Base-by-base conservation (phyloP, 257 asterid species). In the Scutellaria galericulata region DNA sequence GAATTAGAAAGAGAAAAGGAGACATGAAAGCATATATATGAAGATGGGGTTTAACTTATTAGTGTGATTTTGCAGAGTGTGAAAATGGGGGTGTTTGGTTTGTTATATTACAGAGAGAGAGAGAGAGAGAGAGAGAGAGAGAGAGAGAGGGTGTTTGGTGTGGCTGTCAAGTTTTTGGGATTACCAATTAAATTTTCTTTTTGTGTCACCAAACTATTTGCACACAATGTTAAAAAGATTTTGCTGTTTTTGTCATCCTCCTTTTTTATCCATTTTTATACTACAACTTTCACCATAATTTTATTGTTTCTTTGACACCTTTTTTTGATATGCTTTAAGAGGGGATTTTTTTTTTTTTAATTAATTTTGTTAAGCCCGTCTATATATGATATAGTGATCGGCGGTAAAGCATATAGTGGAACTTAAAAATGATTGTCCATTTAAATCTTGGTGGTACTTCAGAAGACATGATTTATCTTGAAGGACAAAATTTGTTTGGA, bases 1-100 rank as follows among this genome's bases (percentile, higher is more conserved):
- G 83, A 58, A 78, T 72, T 63, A 82, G 81, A 64, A 73, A 75
- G 77, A 78, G 83, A 69, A 76, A 82, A 63, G 58, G 75, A 82
- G 86, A 78, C 83, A 78, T 75, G 64, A 66, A 74, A 58, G 53
- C 73, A 68, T 62, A 54, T 57, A 51, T 27, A 48, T 52, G 60
- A 31, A 40, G 44, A 58, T 72, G 70, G 4, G 10, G 37, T 7
- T 53, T 11, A 12, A 15, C 22, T 7, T 42, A 14, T 55, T 41
- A 64, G 12, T 46, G 66, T 37, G 45, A 65, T 45, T 77, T 74
- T 41, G 73, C n/a, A 62, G 51, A 35, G 3, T 48, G 46, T 51
- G 51, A 18, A 59, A 68, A 82, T 60, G 73, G 79, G 15, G 79
- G 14, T 66, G 66, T 31, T 31, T 31, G 37, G 37, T 31, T 31